Conservation (phyloP, 306 rosid species). For the Dalbergia cultrata region DNA sequence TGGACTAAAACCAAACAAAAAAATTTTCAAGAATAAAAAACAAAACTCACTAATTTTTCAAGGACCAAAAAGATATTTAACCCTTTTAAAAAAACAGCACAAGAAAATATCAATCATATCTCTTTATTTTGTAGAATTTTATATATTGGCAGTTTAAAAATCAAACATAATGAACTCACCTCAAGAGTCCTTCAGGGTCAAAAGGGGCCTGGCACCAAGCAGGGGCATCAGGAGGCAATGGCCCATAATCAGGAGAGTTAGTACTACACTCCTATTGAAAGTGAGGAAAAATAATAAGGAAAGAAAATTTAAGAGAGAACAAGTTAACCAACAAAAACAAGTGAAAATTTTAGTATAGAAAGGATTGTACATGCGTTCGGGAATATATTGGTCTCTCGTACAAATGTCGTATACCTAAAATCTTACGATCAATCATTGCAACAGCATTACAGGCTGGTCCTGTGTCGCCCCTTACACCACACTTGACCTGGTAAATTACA, state of each 20-base stretch:
- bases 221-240: constrained; percentile 88
- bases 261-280: constrained; percentile 80
- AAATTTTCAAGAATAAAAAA: too few relatives aligned
- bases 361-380: constrained; percentile 64
- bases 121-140: too few relatives aligned
- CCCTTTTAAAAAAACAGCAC: too few relatives aligned
- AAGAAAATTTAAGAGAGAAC: not conserved
- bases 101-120: too few relatives aligned
- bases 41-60: too few relatives aligned
- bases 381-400: constrained; percentile 78
- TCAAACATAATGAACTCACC: constrained; percentile 47
- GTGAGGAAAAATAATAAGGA: not conserved
- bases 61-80: too few relatives aligned
- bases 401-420: constrained; percentile 79
- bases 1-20: too few relatives aligned
- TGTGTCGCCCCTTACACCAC: constrained; percentile 81
- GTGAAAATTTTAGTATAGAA: constrained; percentile 12
- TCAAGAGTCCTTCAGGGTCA: constrained; percentile 97
- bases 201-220: constrained; percentile 99
- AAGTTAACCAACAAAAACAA: not conserved
- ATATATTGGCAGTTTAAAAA: not conserved
- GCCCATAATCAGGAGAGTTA: constrained; percentile 85
- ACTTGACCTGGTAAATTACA: constrained; percentile 72
- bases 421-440: constrained; percentile 88
- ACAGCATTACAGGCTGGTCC: constrained; percentile 91